Evolutionary conservation across 2,329 filamentous ascomycete species (phyloP).

Genomic region (Coniochaeta prunicola): DNA sequence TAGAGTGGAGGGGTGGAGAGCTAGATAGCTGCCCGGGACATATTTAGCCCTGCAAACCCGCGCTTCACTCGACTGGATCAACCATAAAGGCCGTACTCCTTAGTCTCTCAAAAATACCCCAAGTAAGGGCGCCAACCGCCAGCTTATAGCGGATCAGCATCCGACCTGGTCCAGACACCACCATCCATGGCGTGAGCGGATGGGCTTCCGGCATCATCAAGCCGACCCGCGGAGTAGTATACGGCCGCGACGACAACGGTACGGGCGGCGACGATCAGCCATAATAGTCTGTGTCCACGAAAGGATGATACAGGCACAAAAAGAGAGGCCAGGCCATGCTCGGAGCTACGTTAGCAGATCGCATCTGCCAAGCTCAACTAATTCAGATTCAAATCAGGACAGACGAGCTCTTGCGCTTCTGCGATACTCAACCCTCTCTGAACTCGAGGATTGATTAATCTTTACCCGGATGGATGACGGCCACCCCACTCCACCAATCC

Average conservation of each 20-base stretch:
- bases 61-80: neutral
- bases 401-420: neutral
- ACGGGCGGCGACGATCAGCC: too few relatives aligned
- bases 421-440: neutral
- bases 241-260: neutral
- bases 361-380: neutral
- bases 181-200: too few relatives aligned
- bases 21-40: slow-evolving; percentile 14
- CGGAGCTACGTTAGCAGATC: too few relatives aligned
- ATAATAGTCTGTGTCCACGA: too few relatives aligned
- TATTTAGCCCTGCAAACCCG: slow-evolving; percentile 20
- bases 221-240: neutral
- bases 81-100: neutral
- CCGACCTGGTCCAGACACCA: neutral
- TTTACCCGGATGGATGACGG: neutral
- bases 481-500: neutral
- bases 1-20: slow-evolving; percentile 16
- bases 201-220: neutral
- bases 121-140: neutral
- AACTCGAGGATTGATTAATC: neutral
- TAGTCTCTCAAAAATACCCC: neutral
- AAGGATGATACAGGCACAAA: too few relatives aligned
- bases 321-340: too few relatives aligned
- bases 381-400: neutral
- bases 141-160: neutral